A percentile compares a stretch with the other conserved stretches of the same genome.
phyloP scores from a whole-genome alignment of 257 asterid genomes.

The Capsicum pubescens region DNA sequence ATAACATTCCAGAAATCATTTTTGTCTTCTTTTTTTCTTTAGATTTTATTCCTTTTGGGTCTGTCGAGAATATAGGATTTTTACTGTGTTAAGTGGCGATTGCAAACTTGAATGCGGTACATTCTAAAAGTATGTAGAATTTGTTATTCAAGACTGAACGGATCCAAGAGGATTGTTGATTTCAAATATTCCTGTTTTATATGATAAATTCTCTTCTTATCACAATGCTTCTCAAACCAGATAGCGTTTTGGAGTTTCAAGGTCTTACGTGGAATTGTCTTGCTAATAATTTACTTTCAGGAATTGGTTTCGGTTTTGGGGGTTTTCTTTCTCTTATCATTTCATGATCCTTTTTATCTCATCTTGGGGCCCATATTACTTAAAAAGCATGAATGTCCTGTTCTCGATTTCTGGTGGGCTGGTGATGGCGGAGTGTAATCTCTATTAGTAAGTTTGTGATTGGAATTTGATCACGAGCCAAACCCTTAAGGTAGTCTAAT shows the following conservation, averaged over 20 bases:
- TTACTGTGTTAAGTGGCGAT: background rate
- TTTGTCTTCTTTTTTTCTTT: background rate
- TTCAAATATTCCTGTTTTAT: slow-evolving; percentile 3
- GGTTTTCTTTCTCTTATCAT: background rate
- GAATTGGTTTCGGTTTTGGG: background rate
- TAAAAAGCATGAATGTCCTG: background rate
- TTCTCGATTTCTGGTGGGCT: background rate
- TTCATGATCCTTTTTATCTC: background rate
- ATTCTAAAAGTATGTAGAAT: background rate
- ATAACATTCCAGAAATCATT: background rate
- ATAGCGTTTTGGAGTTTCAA: slow-evolving; percentile 9
- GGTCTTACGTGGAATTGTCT: slow-evolving; percentile 6
- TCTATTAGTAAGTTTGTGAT: background rate
- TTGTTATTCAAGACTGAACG: background rate
- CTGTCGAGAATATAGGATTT: background rate
- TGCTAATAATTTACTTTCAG: background rate
- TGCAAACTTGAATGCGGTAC: background rate
- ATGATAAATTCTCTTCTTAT: background rate
- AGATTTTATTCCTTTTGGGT: background rate
- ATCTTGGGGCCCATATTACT: background rate
- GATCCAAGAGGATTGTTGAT: background rate
- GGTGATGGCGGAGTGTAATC: background rate
- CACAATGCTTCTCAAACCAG: background rate
- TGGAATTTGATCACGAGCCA: background rate
- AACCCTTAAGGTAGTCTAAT: background rate